phyloP scores from a whole-genome alignment of 2,329 filamentous ascomycete species.

The Coleophoma eucalyptorum region DNA sequence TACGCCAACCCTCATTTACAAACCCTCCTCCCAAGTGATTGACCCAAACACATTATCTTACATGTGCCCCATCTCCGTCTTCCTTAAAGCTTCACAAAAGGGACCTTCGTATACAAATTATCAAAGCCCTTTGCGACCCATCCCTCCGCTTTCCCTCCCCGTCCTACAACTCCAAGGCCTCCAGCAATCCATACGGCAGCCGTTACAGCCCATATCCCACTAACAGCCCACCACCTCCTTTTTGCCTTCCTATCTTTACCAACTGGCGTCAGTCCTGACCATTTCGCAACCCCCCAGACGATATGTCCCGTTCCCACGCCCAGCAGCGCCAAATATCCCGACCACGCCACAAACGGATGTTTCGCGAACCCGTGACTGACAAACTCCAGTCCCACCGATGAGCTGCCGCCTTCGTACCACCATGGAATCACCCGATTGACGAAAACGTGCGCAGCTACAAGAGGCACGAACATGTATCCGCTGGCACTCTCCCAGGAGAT shows the following conservation, averaged over 20 bases:
- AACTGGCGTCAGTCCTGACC: slow-evolving; percentile 63
- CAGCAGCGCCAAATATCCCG: slow-evolving; percentile 67
- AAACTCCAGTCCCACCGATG: slow-evolving; percentile 80
- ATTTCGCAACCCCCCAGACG: slow-evolving; percentile 81
- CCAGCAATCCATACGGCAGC: slow-evolving; percentile 77
- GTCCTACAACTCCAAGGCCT: slow-evolving; percentile 72
- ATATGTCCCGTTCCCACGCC: slow-evolving; percentile 70
- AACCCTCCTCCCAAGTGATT: too few species aligned
- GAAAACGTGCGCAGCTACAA: slow-evolving; percentile 68
- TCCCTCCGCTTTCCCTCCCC: slow-evolving; percentile 63
- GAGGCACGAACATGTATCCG: slow-evolving; percentile 65
- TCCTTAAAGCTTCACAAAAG: slow-evolving; percentile 47
- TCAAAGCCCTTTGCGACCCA: slow-evolving; percentile 84
- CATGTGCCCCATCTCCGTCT: too few species aligned
- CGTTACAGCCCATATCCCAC: slow-evolving; percentile 55
- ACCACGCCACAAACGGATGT: slow-evolving; percentile 61
- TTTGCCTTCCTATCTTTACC: slow-evolving; percentile 51
- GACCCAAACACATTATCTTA: too few species aligned
- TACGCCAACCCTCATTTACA: too few species aligned
- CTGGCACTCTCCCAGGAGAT: slow-evolving; percentile 67
- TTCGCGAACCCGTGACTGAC: slow-evolving; percentile 81
- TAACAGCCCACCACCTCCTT: slow-evolving; percentile 68
- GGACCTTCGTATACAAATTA: slow-evolving; percentile 61
- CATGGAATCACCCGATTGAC: slow-evolving; percentile 76
- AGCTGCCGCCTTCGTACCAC: slow-evolving; percentile 75